phyloP scores from a whole-genome alignment of 768 basidiomycete species.

The Suillus spraguei region DNA sequence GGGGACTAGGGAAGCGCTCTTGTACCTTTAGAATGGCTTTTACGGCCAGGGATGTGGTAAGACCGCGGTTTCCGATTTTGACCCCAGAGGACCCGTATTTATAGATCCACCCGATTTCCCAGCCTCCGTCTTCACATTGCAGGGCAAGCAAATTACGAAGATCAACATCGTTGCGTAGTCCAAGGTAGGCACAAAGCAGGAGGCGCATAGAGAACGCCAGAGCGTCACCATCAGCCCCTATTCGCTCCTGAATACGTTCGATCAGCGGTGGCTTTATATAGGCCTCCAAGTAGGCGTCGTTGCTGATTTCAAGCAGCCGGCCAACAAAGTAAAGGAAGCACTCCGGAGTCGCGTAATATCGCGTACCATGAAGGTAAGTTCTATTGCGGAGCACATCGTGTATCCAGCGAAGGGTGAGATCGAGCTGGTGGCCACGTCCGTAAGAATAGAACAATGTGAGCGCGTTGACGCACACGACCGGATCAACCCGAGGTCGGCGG shows the following conservation, averaged over 20 bases:
- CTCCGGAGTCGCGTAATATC: constrained; percentile 55
- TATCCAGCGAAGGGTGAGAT: constrained; percentile 50
- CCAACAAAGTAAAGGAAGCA: constrained; percentile 54
- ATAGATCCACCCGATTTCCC: constrained; percentile 59
- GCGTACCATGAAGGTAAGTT: constrained; percentile 56
- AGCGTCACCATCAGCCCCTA: constrained; percentile 51
- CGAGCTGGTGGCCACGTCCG: constrained; percentile 49
- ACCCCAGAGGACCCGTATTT: constrained; percentile 51
- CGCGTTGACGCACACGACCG: constrained; percentile 54
- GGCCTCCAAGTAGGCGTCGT: constrained; percentile 36
- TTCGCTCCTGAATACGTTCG: constrained; percentile 50
- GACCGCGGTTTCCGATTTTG: constrained; percentile 54
- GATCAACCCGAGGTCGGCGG: constrained; percentile 52
- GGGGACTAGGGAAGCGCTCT: background rate
- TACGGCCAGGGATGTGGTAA: constrained; percentile 56
- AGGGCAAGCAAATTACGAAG: constrained; percentile 44
- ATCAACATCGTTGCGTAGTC: constrained; percentile 46
- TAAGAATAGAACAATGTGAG: constrained; percentile 51
- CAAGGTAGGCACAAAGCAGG: constrained; percentile 43
- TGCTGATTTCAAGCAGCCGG: constrained; percentile 42
- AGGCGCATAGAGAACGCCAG: constrained; percentile 62
- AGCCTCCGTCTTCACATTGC: constrained; percentile 59
- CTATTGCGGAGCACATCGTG: constrained; percentile 50
- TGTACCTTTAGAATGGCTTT: constrained; percentile 43
- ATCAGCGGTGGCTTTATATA: constrained; percentile 43